These are phyloP conservation scores for Rosa chinensis DNA, from an alignment of 306 rosid genomes.

Conservation along the genomic window DNA sequence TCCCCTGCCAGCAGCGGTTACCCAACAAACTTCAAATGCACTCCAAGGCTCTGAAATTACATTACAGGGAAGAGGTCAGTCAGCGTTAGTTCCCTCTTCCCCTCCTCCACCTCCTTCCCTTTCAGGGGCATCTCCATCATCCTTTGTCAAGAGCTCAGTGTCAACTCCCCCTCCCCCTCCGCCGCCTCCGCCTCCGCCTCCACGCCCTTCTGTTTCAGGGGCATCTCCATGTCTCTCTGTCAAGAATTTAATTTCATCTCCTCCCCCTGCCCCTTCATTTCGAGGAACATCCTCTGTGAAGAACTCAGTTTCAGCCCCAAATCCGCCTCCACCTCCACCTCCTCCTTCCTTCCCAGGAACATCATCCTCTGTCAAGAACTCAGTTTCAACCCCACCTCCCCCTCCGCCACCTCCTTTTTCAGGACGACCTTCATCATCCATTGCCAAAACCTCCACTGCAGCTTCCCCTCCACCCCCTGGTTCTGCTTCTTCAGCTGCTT, in stretches of 20 bases:
- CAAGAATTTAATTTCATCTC: constrained; percentile 17
- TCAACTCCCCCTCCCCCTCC: constrained; percentile 24
- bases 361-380: constrained; percentile 21
- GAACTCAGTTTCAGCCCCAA: constrained; percentile 19
- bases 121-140: constrained; percentile 28
- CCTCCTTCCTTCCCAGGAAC: constrained; percentile 27
- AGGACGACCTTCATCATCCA: not conserved
- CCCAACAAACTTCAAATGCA: constrained; percentile 26
- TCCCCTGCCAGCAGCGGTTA: constrained; percentile 20
- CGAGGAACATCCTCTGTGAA: constrained; percentile 16
- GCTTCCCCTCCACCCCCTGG: constrained; percentile 13
- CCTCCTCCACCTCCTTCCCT: constrained; percentile 31
- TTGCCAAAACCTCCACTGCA: not conserved
- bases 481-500: constrained; percentile 7
- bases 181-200: constrained; percentile 3
- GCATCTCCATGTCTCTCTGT: constrained; percentile 13
- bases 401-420: constrained; percentile 18
- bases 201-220: constrained; percentile 14
- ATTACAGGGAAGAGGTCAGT: constrained; percentile 29
- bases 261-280: constrained; percentile 25
- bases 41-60: constrained; percentile 26
- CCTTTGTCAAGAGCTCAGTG: constrained; percentile 24
- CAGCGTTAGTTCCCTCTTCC: constrained; percentile 28
- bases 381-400: constrained; percentile 20
- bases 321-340: constrained; percentile 45